Base-by-base conservation (phyloP, 345 rosid species). In the Clarkia xantiana region DNA sequence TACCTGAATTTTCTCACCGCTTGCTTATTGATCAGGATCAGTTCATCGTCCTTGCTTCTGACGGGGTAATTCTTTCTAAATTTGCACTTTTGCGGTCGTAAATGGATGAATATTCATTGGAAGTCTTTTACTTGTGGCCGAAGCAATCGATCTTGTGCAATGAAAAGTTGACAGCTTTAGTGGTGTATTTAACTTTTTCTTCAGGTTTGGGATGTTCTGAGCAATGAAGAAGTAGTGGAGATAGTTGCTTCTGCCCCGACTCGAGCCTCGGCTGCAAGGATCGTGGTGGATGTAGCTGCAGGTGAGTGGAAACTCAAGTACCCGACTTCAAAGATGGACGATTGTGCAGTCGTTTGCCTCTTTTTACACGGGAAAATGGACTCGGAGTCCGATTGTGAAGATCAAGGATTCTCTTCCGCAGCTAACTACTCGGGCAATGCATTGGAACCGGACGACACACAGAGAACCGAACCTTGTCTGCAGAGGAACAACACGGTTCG, bases 251-350 rank as follows among this genome's bases (percentile, higher is more conserved):
- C 94, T 15, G 79, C 95, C 58, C 78, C 97, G 18, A 75, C 68
- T 18, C 77, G 99, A 22, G 60, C 88, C 64, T 78, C 86, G 42
- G 94, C 95, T 13, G 97, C 99, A 14, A 79, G 94, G 66, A 70
- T 72, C 40, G 58, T 93, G 45, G 97, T 93, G 47, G 88, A 84
- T 47, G 69, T 91, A 43, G 97, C 97, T 48, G 90, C 94, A 11
- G 84, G 77, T 0, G 88, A 87, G 56, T 93, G 99, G 99, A 87
- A 84, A 70, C 79, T 82, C 14, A 93, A 93, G 58, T 93, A 93
- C 62, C 99, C 99, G 1, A 93, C 97, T 46, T 93, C 99, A n/a
- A 93, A 87, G 56, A 84, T 93, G 91, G 99, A 93, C 64, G 99
- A 93, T 53, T 93, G 99, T 71, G 97, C 99, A 5, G 99, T 87